A percentile compares a stretch with the other conserved stretches of the same genome.
These are phyloP conservation scores for Dissophora ornata DNA, from an alignment of 192 early-diverging fungal genomes.

Conservation along the genomic window DNA sequence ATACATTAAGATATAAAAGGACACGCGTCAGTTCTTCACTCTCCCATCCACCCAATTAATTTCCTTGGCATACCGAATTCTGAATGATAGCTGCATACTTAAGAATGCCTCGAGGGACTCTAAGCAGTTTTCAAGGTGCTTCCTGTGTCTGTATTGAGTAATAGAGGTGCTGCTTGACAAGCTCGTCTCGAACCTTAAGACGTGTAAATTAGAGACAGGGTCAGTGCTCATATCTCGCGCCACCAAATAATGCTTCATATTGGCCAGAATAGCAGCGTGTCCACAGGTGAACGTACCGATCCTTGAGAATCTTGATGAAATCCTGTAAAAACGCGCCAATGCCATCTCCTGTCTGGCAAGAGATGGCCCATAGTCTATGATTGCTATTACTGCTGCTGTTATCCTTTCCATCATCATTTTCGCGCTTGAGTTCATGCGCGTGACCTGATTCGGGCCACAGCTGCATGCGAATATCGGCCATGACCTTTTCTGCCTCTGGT, in stretches of 20 bases:
- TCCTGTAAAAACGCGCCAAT: conserved; percentile 57
- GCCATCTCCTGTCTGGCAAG: conserved; percentile 63
- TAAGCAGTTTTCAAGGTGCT: conserved; percentile 68
- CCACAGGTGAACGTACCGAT: conserved; percentile 40
- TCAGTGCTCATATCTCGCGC: too few species aligned
- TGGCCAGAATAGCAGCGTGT: background rate
- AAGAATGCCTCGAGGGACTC: conserved; percentile 58
- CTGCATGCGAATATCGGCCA: conserved; percentile 4
- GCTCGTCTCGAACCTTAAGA: conserved; percentile 45
- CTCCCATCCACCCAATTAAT: too few species aligned
- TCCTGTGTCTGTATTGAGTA: conserved; percentile 75
- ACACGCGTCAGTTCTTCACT: background rate
- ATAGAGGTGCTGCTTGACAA: conserved; percentile 61
- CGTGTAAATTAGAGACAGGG: background rate
- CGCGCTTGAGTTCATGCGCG: background rate
- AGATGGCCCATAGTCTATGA: conserved; percentile 56
- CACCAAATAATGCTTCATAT: too few species aligned
- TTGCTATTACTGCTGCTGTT: background rate
- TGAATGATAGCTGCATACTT: conserved; percentile 57
- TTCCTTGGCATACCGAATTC: too few species aligned
- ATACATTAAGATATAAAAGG: background rate
- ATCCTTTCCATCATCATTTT: background rate
- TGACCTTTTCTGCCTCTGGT: background rate
- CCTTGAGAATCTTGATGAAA: conserved; percentile 55
- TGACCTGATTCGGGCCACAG: conserved; percentile 28